phyloP scores from a whole-genome alignment of 805 yeast genomes.

The Wickerhamiella vanderwaltii region DNA sequence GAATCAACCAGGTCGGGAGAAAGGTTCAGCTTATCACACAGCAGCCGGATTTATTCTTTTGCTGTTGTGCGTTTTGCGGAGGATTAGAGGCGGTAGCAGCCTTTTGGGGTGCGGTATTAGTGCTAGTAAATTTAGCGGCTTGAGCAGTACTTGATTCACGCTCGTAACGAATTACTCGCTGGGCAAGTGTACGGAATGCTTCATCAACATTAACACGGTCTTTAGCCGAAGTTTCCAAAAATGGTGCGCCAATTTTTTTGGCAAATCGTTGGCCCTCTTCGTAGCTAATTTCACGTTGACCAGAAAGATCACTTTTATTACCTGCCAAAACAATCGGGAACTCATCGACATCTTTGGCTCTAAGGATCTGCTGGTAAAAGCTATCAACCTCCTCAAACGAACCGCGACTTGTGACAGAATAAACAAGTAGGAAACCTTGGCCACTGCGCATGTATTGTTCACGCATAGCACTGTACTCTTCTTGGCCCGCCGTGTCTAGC shows the following conservation, averaged over 20 bases:
- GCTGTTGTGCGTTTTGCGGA: background rate
- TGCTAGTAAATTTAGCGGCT: constrained; percentile 11
- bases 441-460: constrained; percentile 96
- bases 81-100: background rate
- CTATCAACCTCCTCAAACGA: constrained; percentile 75
- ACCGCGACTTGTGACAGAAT: constrained; percentile 68
- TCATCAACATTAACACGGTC: constrained; percentile 82
- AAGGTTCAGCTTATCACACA: no score
- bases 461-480: constrained; percentile 86
- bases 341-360: constrained; percentile 41
- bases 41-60: constrained; percentile 10
- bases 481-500: constrained; percentile 97
- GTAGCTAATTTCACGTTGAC: constrained; percentile 63
- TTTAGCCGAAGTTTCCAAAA: constrained; percentile 89
- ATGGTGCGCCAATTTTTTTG: constrained; percentile 45
- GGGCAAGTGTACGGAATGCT: constrained; percentile 47
- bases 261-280: constrained; percentile 80
- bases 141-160: constrained; percentile 9
- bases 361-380: constrained; percentile 64
- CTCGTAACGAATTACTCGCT: constrained; percentile 22
- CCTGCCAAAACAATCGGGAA: constrained; percentile 85
- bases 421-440: constrained; percentile 82
- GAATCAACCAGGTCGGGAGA: no score
- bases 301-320: constrained; percentile 69
- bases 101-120: constrained; percentile 9